Evolutionary conservation across 129 eudicot genomes (phyloP).

Genomic region (Artemisia tridentata): DNA sequence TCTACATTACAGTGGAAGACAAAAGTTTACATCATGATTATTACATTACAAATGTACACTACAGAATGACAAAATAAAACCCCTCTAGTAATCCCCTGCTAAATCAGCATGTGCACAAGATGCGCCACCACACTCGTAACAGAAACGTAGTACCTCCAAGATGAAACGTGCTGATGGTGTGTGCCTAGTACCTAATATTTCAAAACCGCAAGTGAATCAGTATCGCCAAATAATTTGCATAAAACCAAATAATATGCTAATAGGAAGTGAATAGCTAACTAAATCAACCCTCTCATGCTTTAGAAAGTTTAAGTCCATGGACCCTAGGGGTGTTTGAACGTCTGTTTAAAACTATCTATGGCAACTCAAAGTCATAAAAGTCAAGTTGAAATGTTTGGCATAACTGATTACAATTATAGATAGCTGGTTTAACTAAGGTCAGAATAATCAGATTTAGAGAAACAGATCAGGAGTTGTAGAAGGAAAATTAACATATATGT

Average conservation of each 20-base stretch:
- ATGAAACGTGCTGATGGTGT: constrained; percentile 15
- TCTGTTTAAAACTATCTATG: background rate
- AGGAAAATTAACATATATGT: background rate
- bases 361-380: background rate
- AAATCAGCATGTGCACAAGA: constrained; percentile 15
- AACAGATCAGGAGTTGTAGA: too few relatives aligned
- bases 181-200: constrained; percentile 2
- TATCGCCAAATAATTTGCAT: constrained; percentile 4
- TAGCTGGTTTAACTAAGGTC: background rate
- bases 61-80: constrained; percentile 13
- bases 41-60: constrained; percentile 23
- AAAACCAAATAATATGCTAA: background rate
- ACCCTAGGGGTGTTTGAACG: constrained; percentile 6
- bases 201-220: constrained; percentile 6
- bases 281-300: background rate
- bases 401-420: background rate
- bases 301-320: background rate
- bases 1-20: constrained; percentile 6
- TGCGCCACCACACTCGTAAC: constrained; percentile 4
- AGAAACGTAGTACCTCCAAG: background rate
- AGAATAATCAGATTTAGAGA: background rate
- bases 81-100: constrained; percentile 18
- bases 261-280: too few relatives aligned
- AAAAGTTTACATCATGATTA: constrained; percentile 22
- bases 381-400: background rate